Base-by-base conservation (phyloP, 2,329 filamentous ascomycete genomes). In the Mycocentrospora acerina region DNA sequence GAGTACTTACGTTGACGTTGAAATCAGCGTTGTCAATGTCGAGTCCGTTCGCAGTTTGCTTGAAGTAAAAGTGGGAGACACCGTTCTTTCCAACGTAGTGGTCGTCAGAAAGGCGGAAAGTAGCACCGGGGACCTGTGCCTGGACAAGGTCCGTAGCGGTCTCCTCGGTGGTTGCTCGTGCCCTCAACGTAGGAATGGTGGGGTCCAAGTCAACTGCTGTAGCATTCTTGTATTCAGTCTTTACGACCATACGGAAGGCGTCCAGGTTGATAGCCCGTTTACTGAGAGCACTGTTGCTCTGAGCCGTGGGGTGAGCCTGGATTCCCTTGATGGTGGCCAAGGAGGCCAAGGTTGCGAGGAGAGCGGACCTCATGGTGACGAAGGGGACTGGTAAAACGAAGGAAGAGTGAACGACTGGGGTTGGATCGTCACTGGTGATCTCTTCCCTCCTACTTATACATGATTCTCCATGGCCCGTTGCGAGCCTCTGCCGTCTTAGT, bases 1-100 rank as follows among this genome's bases (percentile, higher is more conserved):
- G 8, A 13, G 25, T 10, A 67, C 76, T 66, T 50, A 81, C 76
- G 46, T 82, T 82, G 32, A 82, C 75, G 36, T 80, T 79, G 53
- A 80, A 78, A 51, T 79, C 75, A 2, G 74, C 76, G 51, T 81
- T 81, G 50, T 80, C 78, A 44, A 82, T 73, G 44, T 81, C 78
- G 24, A 81, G 57, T 1, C 74, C 78, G 37, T 80, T 74, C 6
- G 69, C 63, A 0, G 77, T 80, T 63, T 81, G 79, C 60, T 76
- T 77, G 53, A 81, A 78, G 57, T 79, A 71, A 44, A 80, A 75
- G 51, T 81, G 78, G 2, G 68, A 69, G 40, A 81, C 67, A 5
- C 77, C 77, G 40, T 79, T 79, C 32, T 50, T 59, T 13, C 77
- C 71, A 10, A 48, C 46, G 37, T 57, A 46, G 31, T 42, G 38